Conservation (phyloP, 2,329 filamentous ascomycete species). For the Neonectria faginata region DNA sequence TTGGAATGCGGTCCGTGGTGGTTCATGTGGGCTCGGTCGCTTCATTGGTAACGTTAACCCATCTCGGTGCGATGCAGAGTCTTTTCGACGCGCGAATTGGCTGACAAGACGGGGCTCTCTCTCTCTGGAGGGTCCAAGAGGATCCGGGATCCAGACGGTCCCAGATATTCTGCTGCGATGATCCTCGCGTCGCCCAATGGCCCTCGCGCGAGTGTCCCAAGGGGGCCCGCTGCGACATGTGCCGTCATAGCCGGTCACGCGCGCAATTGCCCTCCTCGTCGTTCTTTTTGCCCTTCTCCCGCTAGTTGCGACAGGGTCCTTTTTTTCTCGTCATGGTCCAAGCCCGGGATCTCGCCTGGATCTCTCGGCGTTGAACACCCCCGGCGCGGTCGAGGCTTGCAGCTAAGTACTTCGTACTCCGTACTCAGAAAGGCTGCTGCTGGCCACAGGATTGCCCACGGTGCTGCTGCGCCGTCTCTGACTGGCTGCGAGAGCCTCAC, state of each 20-base stretch:
- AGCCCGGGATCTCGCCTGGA: slow-evolving; percentile 40
- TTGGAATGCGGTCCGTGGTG: slow-evolving; percentile 3
- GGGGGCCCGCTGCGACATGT: slow-evolving; percentile 24
- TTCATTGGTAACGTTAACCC: not conserved
- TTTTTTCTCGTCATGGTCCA: slow-evolving; percentile 10
- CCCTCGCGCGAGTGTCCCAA: slow-evolving; percentile 5
- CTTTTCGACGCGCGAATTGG: slow-evolving; percentile 7
- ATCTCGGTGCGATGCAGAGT: not conserved
- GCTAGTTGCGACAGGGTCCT: not conserved
- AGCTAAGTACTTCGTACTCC: no score
- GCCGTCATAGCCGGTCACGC: slow-evolving; percentile 43
- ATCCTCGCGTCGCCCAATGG: slow-evolving; percentile 23
- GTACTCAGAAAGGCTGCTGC: slow-evolving; percentile 37
- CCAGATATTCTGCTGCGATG: slow-evolving; percentile 14
- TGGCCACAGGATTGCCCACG: slow-evolving; percentile 46
- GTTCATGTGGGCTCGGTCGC: not conserved
- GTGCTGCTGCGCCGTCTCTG: slow-evolving; percentile 37
- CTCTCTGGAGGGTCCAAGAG: not conserved
- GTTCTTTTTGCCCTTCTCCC: not conserved
- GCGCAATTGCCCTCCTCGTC: slow-evolving; percentile 26
- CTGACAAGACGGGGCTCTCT: not conserved
- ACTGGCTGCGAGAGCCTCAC: slow-evolving; percentile 38
- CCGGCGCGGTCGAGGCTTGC: not conserved
- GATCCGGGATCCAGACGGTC: not conserved
- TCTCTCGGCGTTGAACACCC: slow-evolving; percentile 39